Percentiles rank a stretch among this genome's conserved stretches.
phyloP scores from a whole-genome alignment of 805 yeast genomes.

The Nematodospora valgi region DNA sequence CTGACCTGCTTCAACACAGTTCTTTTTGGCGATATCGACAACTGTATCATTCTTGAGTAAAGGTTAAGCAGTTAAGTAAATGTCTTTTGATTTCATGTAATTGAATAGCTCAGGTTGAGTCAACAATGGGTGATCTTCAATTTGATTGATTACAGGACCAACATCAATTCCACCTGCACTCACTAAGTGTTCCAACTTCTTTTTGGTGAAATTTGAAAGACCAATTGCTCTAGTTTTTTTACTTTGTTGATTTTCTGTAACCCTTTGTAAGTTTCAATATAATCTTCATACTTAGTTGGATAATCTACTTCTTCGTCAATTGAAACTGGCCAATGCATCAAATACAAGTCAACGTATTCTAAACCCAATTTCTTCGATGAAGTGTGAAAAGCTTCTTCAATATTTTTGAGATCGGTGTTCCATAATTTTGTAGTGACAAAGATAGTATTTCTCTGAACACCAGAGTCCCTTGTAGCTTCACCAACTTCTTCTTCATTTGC shows the following conservation, averaged over 20 bases:
- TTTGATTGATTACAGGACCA: slow-evolving; percentile 72
- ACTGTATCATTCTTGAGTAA: slow-evolving; percentile 28
- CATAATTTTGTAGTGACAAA: slow-evolving; percentile 73
- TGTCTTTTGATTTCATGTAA: slow-evolving; percentile 47
- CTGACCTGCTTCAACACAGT: slow-evolving; percentile 29
- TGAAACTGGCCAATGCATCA: slow-evolving; percentile 75
- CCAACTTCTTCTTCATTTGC: slow-evolving; percentile 66
- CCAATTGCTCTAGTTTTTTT: slow-evolving; percentile 70
- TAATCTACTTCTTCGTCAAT: slow-evolving; percentile 35
- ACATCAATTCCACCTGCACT: slow-evolving; percentile 44
- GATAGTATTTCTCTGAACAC: slow-evolving; percentile 59
- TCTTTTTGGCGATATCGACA: slow-evolving; percentile 24
- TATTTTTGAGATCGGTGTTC: slow-evolving; percentile 51
- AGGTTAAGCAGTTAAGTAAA: slow-evolving; percentile 39
- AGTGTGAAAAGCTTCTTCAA: slow-evolving; percentile 49
- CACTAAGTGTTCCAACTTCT: slow-evolving; percentile 41
- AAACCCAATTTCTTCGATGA: slow-evolving; percentile 62
- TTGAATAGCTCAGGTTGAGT: slow-evolving; percentile 51
- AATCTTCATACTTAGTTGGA: slow-evolving; percentile 22
- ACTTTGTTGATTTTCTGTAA: slow-evolving; percentile 39
- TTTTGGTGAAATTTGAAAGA: slow-evolving; percentile 65
- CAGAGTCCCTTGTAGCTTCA: slow-evolving; percentile 48
- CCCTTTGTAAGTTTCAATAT: slow-evolving; percentile 41
- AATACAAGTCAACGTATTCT: slow-evolving; percentile 73
- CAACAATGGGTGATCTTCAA: slow-evolving; percentile 57